These are phyloP conservation scores for Blastobotrys petasosporus DNA, from an alignment of 1,139 yeast genomes.

Conservation along the genomic window DNA sequence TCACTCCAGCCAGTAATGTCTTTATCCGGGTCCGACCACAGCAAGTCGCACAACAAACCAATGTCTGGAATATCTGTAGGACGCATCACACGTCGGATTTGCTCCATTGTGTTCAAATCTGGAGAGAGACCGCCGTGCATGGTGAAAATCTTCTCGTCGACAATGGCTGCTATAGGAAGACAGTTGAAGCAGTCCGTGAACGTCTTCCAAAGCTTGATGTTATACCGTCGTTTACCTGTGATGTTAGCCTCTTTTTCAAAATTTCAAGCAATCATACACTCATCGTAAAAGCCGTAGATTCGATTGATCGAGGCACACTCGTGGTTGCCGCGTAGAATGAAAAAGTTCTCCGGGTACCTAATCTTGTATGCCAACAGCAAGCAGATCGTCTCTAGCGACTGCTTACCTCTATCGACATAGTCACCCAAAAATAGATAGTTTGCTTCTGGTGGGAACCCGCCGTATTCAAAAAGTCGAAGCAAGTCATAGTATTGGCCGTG, in stretches of 20 bases:
- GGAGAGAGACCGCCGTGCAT: slow-evolving; percentile 99
- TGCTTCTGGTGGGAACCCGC: slow-evolving; percentile 95
- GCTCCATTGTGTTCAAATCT: slow-evolving; percentile 95
- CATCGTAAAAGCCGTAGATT: slow-evolving; percentile 96
- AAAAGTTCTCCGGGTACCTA: slow-evolving; percentile 95
- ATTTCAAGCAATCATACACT: slow-evolving; percentile 48
- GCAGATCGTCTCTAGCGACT: slow-evolving; percentile 91
- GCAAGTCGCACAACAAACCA: slow-evolving; percentile 87
- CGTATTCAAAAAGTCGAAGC: slow-evolving; percentile 90
- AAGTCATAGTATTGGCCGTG: slow-evolving; percentile 97
- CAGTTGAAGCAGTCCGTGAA: slow-evolving; percentile 98
- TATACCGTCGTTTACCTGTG: slow-evolving; percentile 73
- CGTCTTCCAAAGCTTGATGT: slow-evolving; percentile 95
- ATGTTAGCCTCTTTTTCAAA: not conserved
- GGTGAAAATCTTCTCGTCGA: slow-evolving; percentile 94
- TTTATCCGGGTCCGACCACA: slow-evolving; percentile 98
- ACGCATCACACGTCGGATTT: slow-evolving; percentile 96
- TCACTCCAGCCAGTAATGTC: slow-evolving; percentile 98
- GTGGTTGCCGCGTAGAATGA: slow-evolving; percentile 42
- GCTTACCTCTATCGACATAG: slow-evolving; percentile 97
- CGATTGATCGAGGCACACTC: slow-evolving; percentile 93
- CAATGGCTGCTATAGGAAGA: slow-evolving; percentile 95
- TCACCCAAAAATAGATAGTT: slow-evolving; percentile 66
- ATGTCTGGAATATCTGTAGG: slow-evolving; percentile 98
- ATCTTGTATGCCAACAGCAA: slow-evolving; percentile 88